Conservation (phyloP, 1,139 yeast species). For the Debaryomyces udenii region DNA sequence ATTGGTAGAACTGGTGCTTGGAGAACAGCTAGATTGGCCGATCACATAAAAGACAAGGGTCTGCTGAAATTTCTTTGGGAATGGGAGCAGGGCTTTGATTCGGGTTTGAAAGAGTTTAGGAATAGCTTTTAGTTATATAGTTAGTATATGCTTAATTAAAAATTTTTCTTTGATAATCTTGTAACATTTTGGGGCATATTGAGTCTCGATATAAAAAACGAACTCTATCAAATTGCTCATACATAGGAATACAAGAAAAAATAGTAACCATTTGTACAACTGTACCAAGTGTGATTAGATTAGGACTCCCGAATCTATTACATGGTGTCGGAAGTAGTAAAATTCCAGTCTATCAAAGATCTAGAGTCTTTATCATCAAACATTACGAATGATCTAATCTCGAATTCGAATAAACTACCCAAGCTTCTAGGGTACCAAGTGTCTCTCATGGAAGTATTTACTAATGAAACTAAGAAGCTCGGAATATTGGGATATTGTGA, state of each 20-base stretch:
- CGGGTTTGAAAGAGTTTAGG: slow-evolving; percentile 50
- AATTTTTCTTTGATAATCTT: too few relatives aligned
- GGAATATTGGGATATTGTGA: slow-evolving; percentile 40
- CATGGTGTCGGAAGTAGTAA: slow-evolving; percentile 8
- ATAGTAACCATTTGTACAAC: background rate
- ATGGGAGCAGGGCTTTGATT: slow-evolving; percentile 81
- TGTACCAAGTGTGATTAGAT: background rate
- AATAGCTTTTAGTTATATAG: slow-evolving; percentile 5
- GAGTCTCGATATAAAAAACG: background rate
- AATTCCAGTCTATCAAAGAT: slow-evolving; percentile 7
- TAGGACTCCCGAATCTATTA: background rate
- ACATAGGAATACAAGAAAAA: background rate
- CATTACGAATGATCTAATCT: slow-evolving; percentile 11
- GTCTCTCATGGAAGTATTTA: slow-evolving; percentile 38
- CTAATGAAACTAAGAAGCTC: slow-evolving; percentile 32
- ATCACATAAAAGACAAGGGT: slow-evolving; percentile 63
- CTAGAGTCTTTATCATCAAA: slow-evolving; percentile 10
- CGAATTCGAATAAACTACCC: slow-evolving; percentile 14
- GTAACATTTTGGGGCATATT: background rate
- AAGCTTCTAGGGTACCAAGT: slow-evolving; percentile 31
- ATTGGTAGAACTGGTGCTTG: slow-evolving; percentile 77
- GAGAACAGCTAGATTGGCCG: slow-evolving; percentile 52
- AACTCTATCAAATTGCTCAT: background rate
- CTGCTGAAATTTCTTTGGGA: slow-evolving; percentile 70
- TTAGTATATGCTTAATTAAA: background rate